phyloP scores from a whole-genome alignment of 1,139 yeast species.

The Candida tetrigidarum region DNA sequence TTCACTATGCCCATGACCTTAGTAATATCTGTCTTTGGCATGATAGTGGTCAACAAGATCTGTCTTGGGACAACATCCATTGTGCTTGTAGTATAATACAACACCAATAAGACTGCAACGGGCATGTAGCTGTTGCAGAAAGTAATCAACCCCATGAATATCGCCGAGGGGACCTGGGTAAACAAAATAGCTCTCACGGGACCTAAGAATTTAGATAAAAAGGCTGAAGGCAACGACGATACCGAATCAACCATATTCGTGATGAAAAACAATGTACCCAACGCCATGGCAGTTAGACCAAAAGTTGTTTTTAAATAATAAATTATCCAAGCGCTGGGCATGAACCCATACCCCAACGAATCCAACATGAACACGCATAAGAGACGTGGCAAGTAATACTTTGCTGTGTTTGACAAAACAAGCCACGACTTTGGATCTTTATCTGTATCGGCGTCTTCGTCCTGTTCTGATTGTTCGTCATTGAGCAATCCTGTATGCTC shows the following conservation, averaged over 20 bases:
- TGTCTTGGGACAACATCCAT: conserved; percentile 96
- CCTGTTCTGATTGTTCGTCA: conserved; percentile 12
- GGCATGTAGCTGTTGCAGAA: conserved; percentile 24
- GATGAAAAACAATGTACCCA: conserved; percentile 61
- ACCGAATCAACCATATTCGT: conserved; percentile 31
- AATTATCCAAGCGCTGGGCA: conserved; percentile 88
- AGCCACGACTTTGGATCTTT: background rate
- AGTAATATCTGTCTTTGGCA: conserved; percentile 66
- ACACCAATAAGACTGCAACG: conserved; percentile 56
- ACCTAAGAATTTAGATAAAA: conserved; percentile 67
- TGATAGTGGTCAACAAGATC: conserved; percentile 69
- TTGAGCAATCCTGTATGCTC: conserved; percentile 13
- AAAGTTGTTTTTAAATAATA: conserved; percentile 64
- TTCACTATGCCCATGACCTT: conserved; percentile 85
- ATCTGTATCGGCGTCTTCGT: conserved; percentile 12
- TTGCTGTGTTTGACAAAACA: conserved; percentile 36
- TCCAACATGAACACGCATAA: conserved; percentile 68
- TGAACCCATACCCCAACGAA: conserved; percentile 85
- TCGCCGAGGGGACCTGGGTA: conserved; percentile 82
- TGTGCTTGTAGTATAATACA: conserved; percentile 61
- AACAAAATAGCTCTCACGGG: conserved; percentile 76
- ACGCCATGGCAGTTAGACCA: conserved; percentile 40
- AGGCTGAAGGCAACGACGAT: conserved; percentile 47
- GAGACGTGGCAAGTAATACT: conserved; percentile 40
- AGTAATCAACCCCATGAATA: conserved; percentile 50